phyloP scores from a whole-genome alignment of 2,329 filamentous ascomycete genomes.

The Stachybotrys chlorohalonatus region DNA sequence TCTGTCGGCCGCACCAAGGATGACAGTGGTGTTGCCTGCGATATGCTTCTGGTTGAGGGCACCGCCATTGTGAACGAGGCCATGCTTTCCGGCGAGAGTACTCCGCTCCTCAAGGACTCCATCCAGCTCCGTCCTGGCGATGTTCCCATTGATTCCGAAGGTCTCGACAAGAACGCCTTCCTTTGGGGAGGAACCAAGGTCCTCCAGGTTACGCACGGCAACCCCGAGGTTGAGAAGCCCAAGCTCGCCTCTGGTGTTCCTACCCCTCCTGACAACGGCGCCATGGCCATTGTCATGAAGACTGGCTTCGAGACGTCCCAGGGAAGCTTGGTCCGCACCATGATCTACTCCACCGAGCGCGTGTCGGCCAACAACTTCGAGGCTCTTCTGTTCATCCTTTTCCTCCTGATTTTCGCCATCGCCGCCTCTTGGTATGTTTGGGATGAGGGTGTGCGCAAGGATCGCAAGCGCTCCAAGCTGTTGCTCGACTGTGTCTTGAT shows the following conservation, averaged over 20 bases:
- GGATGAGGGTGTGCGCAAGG: constrained; percentile 89
- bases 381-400: constrained; percentile 94
- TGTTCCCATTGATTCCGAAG: constrained; percentile 74
- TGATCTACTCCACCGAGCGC: constrained; percentile 99
- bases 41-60: constrained; percentile 91
- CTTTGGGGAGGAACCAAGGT: constrained; percentile 97
- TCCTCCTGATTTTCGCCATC: constrained; percentile 90
- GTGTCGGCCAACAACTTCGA: constrained; percentile 98
- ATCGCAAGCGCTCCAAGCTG: constrained; percentile 94
- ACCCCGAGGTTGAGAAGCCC: constrained; percentile 62
- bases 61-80: constrained; percentile 98
- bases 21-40: constrained; percentile 91
- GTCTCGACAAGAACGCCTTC: constrained; percentile 92
- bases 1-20: constrained; percentile 93
- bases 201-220: constrained; percentile 86
- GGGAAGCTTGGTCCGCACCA: constrained; percentile 92
- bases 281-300: constrained; percentile 89
- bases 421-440: constrained; percentile 99
- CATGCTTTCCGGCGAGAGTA: constrained; percentile 98
- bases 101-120: constrained; percentile 91
- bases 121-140: constrained; percentile 81
- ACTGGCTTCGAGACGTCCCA: constrained; percentile 98
- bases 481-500: constrained; percentile 96
- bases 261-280: constrained; percentile 83
- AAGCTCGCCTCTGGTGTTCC: constrained; percentile 69